phyloP scores from a whole-genome alignment of 2,329 filamentous ascomycete genomes.

The Aspergillus spinulosporus region DNA sequence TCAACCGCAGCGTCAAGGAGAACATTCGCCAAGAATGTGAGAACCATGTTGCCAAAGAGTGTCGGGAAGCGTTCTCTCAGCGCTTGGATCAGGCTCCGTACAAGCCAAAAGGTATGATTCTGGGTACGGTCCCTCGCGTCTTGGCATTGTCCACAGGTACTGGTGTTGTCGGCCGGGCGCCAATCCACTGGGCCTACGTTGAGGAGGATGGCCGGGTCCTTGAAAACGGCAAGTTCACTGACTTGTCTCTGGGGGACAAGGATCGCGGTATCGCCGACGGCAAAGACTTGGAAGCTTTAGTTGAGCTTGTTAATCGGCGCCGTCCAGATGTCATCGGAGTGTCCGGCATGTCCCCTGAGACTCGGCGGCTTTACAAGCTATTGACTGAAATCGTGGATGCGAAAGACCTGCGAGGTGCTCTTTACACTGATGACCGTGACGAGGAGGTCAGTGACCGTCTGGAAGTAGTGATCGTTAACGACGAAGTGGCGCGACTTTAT shows the following conservation, averaged over 20 bases:
- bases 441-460: conserved; percentile 76
- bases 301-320: conserved; percentile 74
- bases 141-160: conserved; percentile 84
- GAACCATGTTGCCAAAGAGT: conserved; percentile 82
- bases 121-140: conserved; percentile 84
- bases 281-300: conserved; percentile 67
- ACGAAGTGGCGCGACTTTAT: conserved; percentile 95
- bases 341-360: conserved; percentile 84
- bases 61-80: conserved; percentile 83
- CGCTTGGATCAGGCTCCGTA: conserved; percentile 94
- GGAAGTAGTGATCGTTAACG: conserved; percentile 89
- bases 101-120: conserved; percentile 87
- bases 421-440: conserved; percentile 78
- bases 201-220: conserved; percentile 88
- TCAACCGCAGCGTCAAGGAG: conserved; percentile 91
- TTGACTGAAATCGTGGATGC: conserved; percentile 75
- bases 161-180: conserved; percentile 71
- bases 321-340: conserved; percentile 88
- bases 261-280: conserved; percentile 68
- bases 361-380: conserved; percentile 78
- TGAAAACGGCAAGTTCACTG: conserved; percentile 83
- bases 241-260: conserved; percentile 67
- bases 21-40: conserved; percentile 91
- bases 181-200: conserved; percentile 86
- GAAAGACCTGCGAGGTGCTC: conserved; percentile 72